Evolutionary conservation across 2,329 filamentous ascomycete species (phyloP).

Genomic region (Colletotrichum cuscutae): DNA sequence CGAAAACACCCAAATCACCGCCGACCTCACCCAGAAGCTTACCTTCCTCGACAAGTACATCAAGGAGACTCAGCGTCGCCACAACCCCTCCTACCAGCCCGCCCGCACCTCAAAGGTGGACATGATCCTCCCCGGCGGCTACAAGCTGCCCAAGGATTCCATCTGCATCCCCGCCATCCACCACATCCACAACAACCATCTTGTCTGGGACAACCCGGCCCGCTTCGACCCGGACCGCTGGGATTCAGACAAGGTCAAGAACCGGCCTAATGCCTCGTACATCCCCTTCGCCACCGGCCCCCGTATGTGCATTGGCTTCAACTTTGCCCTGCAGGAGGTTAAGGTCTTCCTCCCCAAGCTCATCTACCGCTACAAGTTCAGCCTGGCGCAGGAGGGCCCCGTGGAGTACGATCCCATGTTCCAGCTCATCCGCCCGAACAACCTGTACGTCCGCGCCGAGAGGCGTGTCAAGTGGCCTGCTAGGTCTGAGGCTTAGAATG

Average conservation of each 20-base stretch:
- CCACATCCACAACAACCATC: constrained; percentile 63
- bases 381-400: constrained; percentile 57
- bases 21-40: constrained; percentile 59
- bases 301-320: constrained; percentile 72
- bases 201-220: constrained; percentile 66
- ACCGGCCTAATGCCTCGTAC: constrained; percentile 61
- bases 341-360: constrained; percentile 69
- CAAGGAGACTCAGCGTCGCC: constrained; percentile 69
- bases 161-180: constrained; percentile 65
- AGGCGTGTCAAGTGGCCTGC: constrained; percentile 60
- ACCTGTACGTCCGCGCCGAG: constrained; percentile 62
- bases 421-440: constrained; percentile 65
- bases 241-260: constrained; percentile 64
- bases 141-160: constrained; percentile 61
- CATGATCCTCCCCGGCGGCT: constrained; percentile 68
- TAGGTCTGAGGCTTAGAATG: constrained; percentile 23
- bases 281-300: constrained; percentile 68
- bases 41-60: constrained; percentile 66
- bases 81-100: constrained; percentile 71
- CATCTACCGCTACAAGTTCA: constrained; percentile 68
- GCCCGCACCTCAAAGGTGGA: constrained; percentile 66
- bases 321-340: constrained; percentile 70
- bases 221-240: constrained; percentile 70
- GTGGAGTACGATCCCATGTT: constrained; percentile 70
- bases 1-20: constrained; percentile 54